A percentile compares a stretch with the other conserved stretches of the same genome.
phyloP scores from a whole-genome alignment of 768 basidiomycete genomes.

The Boletus coccyginus region DNA sequence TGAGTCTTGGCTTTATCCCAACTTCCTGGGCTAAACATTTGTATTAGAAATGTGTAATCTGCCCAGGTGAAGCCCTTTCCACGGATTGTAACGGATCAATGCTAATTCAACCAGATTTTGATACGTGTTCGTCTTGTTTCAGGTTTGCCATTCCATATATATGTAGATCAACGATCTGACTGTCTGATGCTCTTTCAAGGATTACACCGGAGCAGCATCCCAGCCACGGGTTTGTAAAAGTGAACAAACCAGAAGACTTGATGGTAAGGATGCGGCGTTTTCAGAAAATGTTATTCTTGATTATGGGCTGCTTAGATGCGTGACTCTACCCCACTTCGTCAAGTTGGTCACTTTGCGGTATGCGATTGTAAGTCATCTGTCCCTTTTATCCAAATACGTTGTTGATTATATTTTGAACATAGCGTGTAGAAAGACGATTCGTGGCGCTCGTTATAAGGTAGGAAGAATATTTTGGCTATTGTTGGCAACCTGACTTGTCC shows the following conservation, averaged over 20 bases:
- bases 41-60: slow-evolving; percentile 70
- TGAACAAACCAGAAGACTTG: slow-evolving; percentile 52
- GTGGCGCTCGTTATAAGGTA: slow-evolving; percentile 73
- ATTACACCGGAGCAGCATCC: slow-evolving; percentile 78
- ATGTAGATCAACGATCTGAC: not conserved
- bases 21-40: not conserved
- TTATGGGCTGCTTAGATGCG: slow-evolving; percentile 26
- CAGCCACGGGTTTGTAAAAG: slow-evolving; percentile 65
- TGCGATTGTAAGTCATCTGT: slow-evolving; percentile 47
- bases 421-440: slow-evolving; percentile 51
- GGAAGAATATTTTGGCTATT: slow-evolving; percentile 1
- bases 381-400: too few species aligned
- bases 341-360: slow-evolving; percentile 48
- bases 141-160: slow-evolving; percentile 34
- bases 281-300: not conserved
- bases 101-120: slow-evolving; percentile 53
- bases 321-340: slow-evolving; percentile 17
- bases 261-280: slow-evolving; percentile 44
- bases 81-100: not conserved
- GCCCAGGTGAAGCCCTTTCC: slow-evolving; percentile 44
- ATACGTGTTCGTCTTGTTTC: slow-evolving; percentile 72
- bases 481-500: slow-evolving; percentile 1
- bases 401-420: not conserved
- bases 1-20: slow-evolving; percentile 36
- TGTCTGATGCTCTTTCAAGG: slow-evolving; percentile 29